Percentiles rank a stretch among this genome's conserved stretches.
Conservation (phyloP, 768 basidiomycete species). For the Cantharellus cinnabarinus region DNA sequence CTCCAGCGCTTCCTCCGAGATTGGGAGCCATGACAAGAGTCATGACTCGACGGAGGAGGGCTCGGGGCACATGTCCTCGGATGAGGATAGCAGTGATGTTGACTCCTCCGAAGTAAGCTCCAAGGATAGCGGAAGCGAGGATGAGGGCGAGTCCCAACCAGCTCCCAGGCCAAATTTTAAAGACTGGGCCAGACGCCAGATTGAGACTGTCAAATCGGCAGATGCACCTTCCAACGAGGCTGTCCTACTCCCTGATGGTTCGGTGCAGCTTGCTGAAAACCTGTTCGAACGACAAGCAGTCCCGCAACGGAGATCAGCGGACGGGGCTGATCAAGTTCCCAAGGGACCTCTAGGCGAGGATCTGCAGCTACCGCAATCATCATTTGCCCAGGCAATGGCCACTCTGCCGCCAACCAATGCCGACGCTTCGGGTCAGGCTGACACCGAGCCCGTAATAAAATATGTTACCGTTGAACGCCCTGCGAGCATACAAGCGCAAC, state of each 20-base stretch:
- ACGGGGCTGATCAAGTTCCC: neutral
- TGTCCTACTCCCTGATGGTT: neutral
- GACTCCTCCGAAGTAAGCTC: slow-evolving; percentile 19
- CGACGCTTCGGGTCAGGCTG: neutral
- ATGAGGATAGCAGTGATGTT: slow-evolving; percentile 21
- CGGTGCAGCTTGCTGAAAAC: neutral
- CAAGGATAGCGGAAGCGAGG: slow-evolving; percentile 9
- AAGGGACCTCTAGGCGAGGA: slow-evolving; percentile 61
- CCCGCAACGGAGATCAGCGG: neutral
- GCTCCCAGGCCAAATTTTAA: slow-evolving; percentile 20
- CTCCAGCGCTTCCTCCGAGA: neutral
- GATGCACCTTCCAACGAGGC: slow-evolving; percentile 4
- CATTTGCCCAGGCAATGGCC: slow-evolving; percentile 30
- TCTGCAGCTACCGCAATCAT: slow-evolving; percentile 41
- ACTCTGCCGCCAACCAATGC: neutral
- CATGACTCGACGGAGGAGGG: neutral
- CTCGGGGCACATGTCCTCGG: neutral
- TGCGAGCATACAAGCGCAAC: slow-evolving; percentile 48
- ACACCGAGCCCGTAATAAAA: slow-evolving; percentile 13
- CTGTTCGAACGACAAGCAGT: neutral
- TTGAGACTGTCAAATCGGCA: slow-evolving; percentile 30
- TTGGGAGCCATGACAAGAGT: neutral
- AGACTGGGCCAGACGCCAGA: slow-evolving; percentile 71
- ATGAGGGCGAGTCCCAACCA: too few relatives aligned
- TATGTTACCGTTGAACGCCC: slow-evolving; percentile 38